Percentiles rank a stretch among this genome's conserved stretches.
Evolutionary conservation across 208 protist genomes (phyloP).

Genomic region (Acanthamoeba castellanii): DNA sequence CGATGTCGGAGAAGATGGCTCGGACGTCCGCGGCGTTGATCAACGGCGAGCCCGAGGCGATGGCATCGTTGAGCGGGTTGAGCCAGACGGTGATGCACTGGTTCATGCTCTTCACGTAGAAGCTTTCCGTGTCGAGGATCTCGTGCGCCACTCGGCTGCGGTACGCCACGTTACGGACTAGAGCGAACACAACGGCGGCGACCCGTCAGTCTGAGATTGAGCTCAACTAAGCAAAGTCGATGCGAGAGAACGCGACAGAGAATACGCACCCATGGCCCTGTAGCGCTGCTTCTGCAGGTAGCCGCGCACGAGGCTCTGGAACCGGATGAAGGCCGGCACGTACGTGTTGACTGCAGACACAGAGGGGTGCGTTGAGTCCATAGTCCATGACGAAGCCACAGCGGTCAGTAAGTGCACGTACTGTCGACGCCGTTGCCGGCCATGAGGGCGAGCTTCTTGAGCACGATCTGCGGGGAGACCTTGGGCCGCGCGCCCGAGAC

Average conservation of each 20-base stretch:
- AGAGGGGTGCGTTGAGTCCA: neutral
- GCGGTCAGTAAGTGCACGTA: neutral
- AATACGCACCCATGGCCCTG: constrained; percentile 45
- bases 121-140: constrained; percentile 40
- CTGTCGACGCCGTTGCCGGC: constrained; percentile 51
- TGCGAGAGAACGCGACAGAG: neutral
- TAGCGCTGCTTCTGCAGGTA: constrained; percentile 31
- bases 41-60: neutral
- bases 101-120: constrained; percentile 19
- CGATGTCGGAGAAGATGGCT: constrained; percentile 57
- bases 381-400: neutral
- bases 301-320: constrained; percentile 28
- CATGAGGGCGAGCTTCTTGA: constrained; percentile 54
- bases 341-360: constrained; percentile 1
- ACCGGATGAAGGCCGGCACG: constrained; percentile 45
- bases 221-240: neutral
- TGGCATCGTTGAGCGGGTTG: constrained; percentile 28
- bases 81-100: constrained; percentile 55
- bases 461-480: constrained; percentile 18
- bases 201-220: neutral
- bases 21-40: neutral
- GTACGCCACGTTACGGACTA: constrained; percentile 55
- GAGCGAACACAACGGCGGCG: no score
- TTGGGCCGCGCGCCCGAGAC: constrained; percentile 19
- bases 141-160: constrained; percentile 13